Evolutionary conservation across 2,329 filamentous ascomycete species (phyloP), one percentile per base, ranked within the genome.

Genomic region (Penicillium sumatraense): DNA sequence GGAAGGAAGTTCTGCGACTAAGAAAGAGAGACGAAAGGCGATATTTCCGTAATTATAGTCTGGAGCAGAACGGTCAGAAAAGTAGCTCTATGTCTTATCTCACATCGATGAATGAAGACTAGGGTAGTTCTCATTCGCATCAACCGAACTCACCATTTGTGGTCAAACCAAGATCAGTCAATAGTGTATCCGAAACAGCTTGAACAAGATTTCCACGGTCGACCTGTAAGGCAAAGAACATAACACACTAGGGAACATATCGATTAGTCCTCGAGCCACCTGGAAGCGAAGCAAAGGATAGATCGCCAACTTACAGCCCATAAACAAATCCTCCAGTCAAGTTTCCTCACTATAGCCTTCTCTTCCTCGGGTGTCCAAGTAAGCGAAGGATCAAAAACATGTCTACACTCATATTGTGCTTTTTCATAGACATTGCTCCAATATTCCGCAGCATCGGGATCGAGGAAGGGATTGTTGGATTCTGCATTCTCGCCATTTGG

Each of bases 171-270:
- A 73, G 57, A 45, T 75, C 71, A 36, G 65, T 62, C 11, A 88
- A 75, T 53, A 87, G 72, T 62, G 84, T 81, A 63, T 87, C 84
- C 3, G 81, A 81, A 31, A 85, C 70, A 3, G 83, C 84, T 58
- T 84, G 85, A 51, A 54, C 58, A 14, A 87, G 73, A 62, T 87
- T 87, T 27, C 83, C 82, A 38, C 85, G 76, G 64, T 86, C 83
- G 3, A 86, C 72, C 62, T 86, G 81, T 2, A 86, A 72, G 0
- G 80, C 83, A 49, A 86, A 83, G 68, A 86, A 86, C 81, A 84
- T 83, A 33, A 83, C 65, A 52, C 81, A 46, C 42, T 46, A 13
- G n/a, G 5, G 5, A 82, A 65, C 18, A 35, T 23, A 18, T 23
- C 14, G 14, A 13, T 50, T 11, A 42, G 31, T 48, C 11, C 9